Percentiles rank a stretch among this genome's conserved stretches.
Conservation (phyloP, 768 basidiomycete genomes). For the Rhodotorula toruloides region DNA sequence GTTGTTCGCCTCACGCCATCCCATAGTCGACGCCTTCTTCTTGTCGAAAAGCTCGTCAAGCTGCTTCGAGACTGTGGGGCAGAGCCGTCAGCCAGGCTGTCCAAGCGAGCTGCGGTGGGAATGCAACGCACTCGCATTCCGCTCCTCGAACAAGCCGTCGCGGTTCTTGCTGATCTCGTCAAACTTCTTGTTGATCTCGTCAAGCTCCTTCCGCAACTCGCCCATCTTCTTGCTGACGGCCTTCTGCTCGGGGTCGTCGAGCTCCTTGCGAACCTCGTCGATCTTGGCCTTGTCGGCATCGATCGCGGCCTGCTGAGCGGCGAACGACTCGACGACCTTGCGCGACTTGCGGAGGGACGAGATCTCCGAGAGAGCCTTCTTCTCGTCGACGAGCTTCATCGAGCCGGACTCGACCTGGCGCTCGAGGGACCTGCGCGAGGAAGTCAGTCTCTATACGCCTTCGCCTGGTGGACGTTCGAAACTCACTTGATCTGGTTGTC, state of each 20-base stretch:
- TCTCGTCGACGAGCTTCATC: constrained; percentile 91
- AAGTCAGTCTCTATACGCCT: no score
- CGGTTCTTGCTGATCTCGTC: constrained; percentile 78
- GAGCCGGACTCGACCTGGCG: constrained; percentile 85
- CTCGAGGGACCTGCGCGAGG: constrained; percentile 50
- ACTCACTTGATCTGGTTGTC: constrained; percentile 79
- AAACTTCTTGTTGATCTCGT: constrained; percentile 74
- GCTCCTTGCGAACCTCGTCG: constrained; percentile 73
- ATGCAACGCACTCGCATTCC: constrained; percentile 61
- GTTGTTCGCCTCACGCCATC: constrained; percentile 77
- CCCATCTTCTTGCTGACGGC: constrained; percentile 76
- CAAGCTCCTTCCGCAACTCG: constrained; percentile 74
- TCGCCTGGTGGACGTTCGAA: no score
- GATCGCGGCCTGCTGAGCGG: constrained; percentile 70
- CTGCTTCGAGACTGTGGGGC: constrained; percentile 44
- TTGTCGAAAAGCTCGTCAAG: constrained; percentile 65
- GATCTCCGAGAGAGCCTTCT: constrained; percentile 88
- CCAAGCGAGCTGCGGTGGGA: not conserved
- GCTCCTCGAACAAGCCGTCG: constrained; percentile 77
- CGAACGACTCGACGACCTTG: constrained; percentile 68
- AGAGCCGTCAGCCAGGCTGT: not conserved
- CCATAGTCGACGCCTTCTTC: constrained; percentile 68
- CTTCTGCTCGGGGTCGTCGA: constrained; percentile 85
- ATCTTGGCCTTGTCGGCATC: constrained; percentile 66
- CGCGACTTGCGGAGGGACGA: constrained; percentile 44